phyloP scores from a whole-genome alignment of 2,329 filamentous ascomycete genomes.

The Mycosphaerelloides madeirae region DNA sequence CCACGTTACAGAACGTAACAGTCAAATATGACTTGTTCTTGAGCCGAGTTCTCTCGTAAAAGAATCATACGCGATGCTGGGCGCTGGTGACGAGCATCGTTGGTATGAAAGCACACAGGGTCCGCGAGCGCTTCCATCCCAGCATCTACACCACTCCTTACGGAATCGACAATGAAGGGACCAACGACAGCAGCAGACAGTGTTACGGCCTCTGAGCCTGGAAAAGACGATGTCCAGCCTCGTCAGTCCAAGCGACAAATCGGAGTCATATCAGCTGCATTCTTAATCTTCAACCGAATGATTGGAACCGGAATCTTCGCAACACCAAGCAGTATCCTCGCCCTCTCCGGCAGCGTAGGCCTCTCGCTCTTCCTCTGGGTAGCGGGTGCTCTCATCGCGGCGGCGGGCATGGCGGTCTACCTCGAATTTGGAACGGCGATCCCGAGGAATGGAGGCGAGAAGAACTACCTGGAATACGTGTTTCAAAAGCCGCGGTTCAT shows the following conservation, averaged over 20 bases:
- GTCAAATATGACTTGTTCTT: not conserved
- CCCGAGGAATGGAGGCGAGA: conserved; percentile 57
- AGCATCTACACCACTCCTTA: not conserved
- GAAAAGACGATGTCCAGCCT: conserved; percentile 3
- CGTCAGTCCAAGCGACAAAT: conserved; percentile 40
- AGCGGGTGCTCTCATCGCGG: conserved; percentile 44
- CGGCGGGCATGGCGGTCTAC: conserved; percentile 59
- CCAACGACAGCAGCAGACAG: not conserved
- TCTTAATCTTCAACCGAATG: conserved; percentile 37
- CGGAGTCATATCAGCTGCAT: conserved; percentile 51
- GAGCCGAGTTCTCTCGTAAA: conserved; percentile 11
- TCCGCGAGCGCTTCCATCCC: not conserved
- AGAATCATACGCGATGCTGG: conserved; percentile 9
- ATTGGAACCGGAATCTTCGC: conserved; percentile 29
- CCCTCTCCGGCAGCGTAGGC: conserved; percentile 25
- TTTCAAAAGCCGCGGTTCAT: conserved; percentile 56
- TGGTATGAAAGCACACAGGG: not conserved
- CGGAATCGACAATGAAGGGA: not conserved
- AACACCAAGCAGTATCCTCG: conserved; percentile 22
- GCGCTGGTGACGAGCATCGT: conserved; percentile 8
- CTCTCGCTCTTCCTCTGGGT: conserved; percentile 40
- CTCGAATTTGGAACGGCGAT: conserved; percentile 63
- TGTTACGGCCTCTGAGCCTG: not conserved
- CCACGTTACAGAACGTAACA: not conserved
- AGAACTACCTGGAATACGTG: conserved; percentile 48